A percentile compares a stretch with the other conserved stretches of the same genome.
phyloP scores from a whole-genome alignment of 202 grass and related monocot species.

The Bolboschoenoplectus hybrid region DNA sequence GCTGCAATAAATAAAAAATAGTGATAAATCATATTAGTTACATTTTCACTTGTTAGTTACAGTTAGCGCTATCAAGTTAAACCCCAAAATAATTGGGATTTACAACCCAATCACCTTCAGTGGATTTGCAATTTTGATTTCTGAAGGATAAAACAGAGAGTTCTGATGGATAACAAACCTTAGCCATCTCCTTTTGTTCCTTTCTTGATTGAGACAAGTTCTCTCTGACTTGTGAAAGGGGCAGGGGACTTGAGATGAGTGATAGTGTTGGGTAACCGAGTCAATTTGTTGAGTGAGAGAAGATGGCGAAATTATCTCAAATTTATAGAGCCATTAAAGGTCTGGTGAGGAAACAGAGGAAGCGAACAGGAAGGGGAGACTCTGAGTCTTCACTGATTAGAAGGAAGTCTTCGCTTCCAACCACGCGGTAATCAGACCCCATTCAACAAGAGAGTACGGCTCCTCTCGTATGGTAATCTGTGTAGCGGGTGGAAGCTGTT shows the following conservation, averaged over 20 bases:
- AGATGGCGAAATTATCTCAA: neutral
- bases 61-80: neutral
- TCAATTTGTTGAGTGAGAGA: neutral
- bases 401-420: neutral
- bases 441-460: neutral
- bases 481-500: too few relatives aligned
- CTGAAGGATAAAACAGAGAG: neutral
- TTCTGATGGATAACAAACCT: constrained; percentile 12
- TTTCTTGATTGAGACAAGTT: neutral
- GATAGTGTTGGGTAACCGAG: neutral
- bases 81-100: neutral
- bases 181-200: constrained; percentile 16
- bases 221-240: neutral
- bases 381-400: neutral
- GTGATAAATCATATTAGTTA: constrained; percentile 1
- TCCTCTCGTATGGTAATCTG: neutral
- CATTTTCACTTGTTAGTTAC: neutral
- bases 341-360: neutral
- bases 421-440: neutral
- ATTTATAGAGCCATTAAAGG: neutral
- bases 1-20: constrained; percentile 45
- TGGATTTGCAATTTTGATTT: neutral
- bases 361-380: neutral
- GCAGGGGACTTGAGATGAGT: neutral
- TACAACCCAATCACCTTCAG: neutral